phyloP scores from a whole-genome alignment of 768 basidiomycete genomes.

The Lactarius deliciosus region DNA sequence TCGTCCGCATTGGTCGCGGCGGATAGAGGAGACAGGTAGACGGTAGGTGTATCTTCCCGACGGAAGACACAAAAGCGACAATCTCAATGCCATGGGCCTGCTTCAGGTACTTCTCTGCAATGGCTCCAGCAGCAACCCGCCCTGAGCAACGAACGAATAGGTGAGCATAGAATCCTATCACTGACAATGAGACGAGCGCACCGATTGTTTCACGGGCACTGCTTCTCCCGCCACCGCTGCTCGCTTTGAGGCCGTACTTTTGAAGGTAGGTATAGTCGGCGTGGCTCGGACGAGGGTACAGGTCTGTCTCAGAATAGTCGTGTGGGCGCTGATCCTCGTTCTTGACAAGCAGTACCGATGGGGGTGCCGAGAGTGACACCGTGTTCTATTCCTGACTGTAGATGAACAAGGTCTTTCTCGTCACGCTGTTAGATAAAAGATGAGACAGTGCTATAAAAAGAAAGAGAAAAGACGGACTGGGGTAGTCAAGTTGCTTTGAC shows the following conservation, averaged over 20 bases:
- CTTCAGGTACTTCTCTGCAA: constrained; percentile 94
- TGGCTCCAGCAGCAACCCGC: constrained; percentile 96
- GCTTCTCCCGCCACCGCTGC: constrained; percentile 92
- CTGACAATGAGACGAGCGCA: constrained; percentile 34
- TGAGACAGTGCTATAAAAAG: background rate
- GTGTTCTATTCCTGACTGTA: constrained; percentile 93
- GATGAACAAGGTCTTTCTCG: constrained; percentile 90
- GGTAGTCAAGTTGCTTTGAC: constrained; percentile 95
- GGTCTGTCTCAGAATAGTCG: constrained; percentile 97
- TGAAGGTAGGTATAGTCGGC: constrained; percentile 98
- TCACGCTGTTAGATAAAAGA: constrained; percentile 61
- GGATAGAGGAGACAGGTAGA: constrained; percentile 45
- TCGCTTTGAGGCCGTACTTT: constrained; percentile 97
- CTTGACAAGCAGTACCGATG: constrained; percentile 91
- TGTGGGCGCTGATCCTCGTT: constrained; percentile 99
- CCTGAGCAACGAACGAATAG: constrained; percentile 45
- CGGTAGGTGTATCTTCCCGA: constrained; percentile 88
- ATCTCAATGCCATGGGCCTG: constrained; percentile 88
- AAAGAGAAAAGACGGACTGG: constrained; percentile 58
- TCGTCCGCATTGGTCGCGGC: constrained; percentile 46
- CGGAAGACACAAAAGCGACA: constrained; percentile 94
- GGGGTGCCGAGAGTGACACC: constrained; percentile 97
- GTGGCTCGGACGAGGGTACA: constrained; percentile 95
- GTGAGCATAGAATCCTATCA: background rate
- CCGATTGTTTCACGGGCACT: constrained; percentile 98